Conservation (phyloP, 2,329 filamentous ascomycete genomes). For the Torrubiella hemipterigena region DNA sequence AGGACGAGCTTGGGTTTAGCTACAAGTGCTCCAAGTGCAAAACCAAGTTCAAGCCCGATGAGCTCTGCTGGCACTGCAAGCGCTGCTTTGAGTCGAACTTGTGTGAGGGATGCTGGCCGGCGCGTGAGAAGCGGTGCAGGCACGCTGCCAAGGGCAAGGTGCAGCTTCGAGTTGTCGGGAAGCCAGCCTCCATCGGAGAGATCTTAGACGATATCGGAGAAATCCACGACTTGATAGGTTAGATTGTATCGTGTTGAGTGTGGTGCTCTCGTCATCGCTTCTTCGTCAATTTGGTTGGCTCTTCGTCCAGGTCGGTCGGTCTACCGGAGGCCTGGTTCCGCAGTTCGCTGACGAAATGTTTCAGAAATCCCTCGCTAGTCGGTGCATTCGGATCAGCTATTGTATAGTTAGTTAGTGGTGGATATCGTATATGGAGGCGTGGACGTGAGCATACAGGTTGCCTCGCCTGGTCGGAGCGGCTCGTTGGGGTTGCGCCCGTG, state of each 20-base stretch:
- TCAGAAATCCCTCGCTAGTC: slow-evolving; percentile 22
- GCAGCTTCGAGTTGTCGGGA: slow-evolving; percentile 9
- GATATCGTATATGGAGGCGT: not conserved
- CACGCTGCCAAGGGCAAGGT: slow-evolving; percentile 8
- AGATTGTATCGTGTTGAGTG: not conserved
- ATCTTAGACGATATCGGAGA: slow-evolving; percentile 4
- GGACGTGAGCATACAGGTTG: slow-evolving; percentile 26
- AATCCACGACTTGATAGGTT: not conserved
- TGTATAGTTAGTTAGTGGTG: not conserved
- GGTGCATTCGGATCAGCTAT: slow-evolving; percentile 20
- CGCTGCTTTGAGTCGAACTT: slow-evolving; percentile 10
- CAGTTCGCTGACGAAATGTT: slow-evolving; percentile 38
- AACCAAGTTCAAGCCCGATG: slow-evolving; percentile 7
- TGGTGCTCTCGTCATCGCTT: not conserved
- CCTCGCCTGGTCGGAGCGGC: slow-evolving; percentile 38
- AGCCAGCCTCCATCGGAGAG: not conserved
- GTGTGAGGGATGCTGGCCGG: slow-evolving; percentile 9
- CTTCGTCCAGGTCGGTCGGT: slow-evolving; percentile 23
- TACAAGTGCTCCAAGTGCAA: slow-evolving; percentile 33
- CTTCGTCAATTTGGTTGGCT: not conserved
- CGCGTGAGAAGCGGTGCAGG: slow-evolving; percentile 9
- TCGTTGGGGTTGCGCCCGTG: slow-evolving; percentile 38
- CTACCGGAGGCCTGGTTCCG: slow-evolving; percentile 35
- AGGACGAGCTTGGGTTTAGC: slow-evolving; percentile 10
- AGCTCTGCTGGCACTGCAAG: slow-evolving; percentile 10